Evolutionary conservation across 2,329 filamentous ascomycete species (phyloP).

Genomic region (Ilyonectria mors-panacis): DNA sequence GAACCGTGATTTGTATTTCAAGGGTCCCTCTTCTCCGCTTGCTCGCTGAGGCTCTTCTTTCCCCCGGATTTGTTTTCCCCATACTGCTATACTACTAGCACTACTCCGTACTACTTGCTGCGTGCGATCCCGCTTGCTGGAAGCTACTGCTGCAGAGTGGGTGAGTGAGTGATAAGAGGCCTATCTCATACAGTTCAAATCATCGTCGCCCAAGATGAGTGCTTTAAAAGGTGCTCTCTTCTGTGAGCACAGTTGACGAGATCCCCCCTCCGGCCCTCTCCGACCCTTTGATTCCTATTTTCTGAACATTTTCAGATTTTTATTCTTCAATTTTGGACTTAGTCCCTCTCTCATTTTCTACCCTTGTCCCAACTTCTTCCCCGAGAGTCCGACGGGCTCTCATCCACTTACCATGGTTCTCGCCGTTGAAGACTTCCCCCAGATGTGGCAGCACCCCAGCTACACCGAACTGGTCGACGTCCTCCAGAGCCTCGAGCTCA

Average conservation of each 20-base stretch:
- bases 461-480: slow-evolving; percentile 74
- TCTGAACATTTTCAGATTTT: not conserved
- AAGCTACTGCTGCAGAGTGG: slow-evolving; percentile 5
- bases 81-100: not conserved
- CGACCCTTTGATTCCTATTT: not conserved
- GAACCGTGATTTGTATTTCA: slow-evolving; percentile 5
- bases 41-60: not conserved
- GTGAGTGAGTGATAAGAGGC: slow-evolving; percentile 10
- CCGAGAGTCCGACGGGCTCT: not conserved
- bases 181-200: not conserved
- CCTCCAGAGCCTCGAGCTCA: slow-evolving; percentile 76
- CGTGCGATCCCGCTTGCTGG: slow-evolving; percentile 17
- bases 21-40: slow-evolving; percentile 18
- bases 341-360: not conserved
- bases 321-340: not conserved
- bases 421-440: slow-evolving; percentile 77
- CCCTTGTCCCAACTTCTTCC: not conserved
- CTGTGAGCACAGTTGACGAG: slow-evolving; percentile 25
- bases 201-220: slow-evolving; percentile 24
- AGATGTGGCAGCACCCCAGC: slow-evolving; percentile 83
- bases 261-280: not conserved
- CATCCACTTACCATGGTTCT: slow-evolving; percentile 47
- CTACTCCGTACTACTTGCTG: slow-evolving; percentile 7
- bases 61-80: slow-evolving; percentile 19
- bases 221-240: slow-evolving; percentile 30